Base-by-base conservation (phyloP, 768 basidiomycete species). In the Lactarius evosmus region DNA sequence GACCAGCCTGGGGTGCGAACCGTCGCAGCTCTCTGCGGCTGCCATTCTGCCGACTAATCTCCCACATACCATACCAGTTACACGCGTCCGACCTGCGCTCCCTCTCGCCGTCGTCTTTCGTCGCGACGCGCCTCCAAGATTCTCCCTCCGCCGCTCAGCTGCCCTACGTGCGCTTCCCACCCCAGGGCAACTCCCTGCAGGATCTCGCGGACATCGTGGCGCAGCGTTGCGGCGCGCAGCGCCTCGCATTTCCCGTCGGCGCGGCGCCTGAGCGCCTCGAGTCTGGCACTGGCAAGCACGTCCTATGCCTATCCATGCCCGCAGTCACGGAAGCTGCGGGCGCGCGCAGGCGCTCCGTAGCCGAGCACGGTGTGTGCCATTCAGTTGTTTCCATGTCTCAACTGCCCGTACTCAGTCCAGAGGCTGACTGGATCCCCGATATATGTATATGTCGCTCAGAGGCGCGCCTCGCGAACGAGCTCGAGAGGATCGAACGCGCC, bases 1-100 rank as follows among this genome's bases (percentile, higher is more conserved):
- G 81, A 89, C 66, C 90, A 92, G 57, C 83, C 86, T 11, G 88
- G 89, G 27, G 91, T 92, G 72, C 65, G 86, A 78, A 6, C 8
- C 38, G 19, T 25, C 22, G 17, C 22, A 38, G 7, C 36, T 12
- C 25, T 27, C 25, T 25, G 22, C 27, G 46, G 46, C 33, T n/a
- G 25, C 34, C 38, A 40, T 4, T 29, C 33, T 38, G 4, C 19
- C n/a, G 12, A 22, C 59, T 40, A 30, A 14, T 38, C 49, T 50
- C 2, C 62, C 66, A 29, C 46, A 38, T 17, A 17, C 11, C 32
- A 25, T 44, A 32, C 16, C 69, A 92, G 90, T 76, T 89, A 4
- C 90, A 88, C 69, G 86, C 88, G 29, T 86, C 88, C n/a, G 89
- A 92, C 77, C 77, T 92, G 46, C 85, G 87, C 33, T 73, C 75